Evolutionary conservation across 495 filamentous ascomycete species (phyloP), one percentile per base, ranked within the genome.

Genomic region (Talaromyces trachyspermus): DNA sequence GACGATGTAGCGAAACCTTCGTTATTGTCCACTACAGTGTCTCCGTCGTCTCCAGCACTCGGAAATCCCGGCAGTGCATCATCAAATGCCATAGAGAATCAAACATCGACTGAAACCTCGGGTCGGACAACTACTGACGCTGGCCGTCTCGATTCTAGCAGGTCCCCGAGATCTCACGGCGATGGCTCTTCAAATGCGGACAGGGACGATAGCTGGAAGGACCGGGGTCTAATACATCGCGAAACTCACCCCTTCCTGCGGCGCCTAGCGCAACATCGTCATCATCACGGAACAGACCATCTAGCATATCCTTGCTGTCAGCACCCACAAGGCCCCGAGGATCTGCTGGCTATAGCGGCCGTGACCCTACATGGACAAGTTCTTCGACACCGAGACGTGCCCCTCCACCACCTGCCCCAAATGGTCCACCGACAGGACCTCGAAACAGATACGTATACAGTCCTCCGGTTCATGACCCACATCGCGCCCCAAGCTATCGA

Each of bases 301-400:
- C 61, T 3, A 78, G 66, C 51, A 58, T 71, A 22, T 72, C 77
- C 25, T 50, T 79, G 17, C 59, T 81, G 1, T 73, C 76, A 27
- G 78, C 78, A 10, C 80, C 80, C n/a, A 80, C 78, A 12, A 76
- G 75, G 9, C 79, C 79, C 26, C 75, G 76, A 29, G 74, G 76
- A 24, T 72, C 67, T 41, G 50, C 63, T 25, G 59, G 55, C 43
- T 58, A 63, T n/a, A 62, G 64, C 27, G 54, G 46, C 37, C 49
- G 51, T 14, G 56, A 43, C 15, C 44, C 52, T 26, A 50, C 59
- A 15, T 71, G 68, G 68, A 23, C 43, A 22, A 63, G 69, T n/a
- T 46, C 57, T 11, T 54, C 70, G 6, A 46, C 58, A 27, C 42
- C 48, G 11, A 68, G 74, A 40, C 71, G 72, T 52, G 66, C 67